Evolutionary conservation across 2,329 filamentous ascomycete genomes (phyloP).

Genomic region (Calonectria fujianensis): DNA sequence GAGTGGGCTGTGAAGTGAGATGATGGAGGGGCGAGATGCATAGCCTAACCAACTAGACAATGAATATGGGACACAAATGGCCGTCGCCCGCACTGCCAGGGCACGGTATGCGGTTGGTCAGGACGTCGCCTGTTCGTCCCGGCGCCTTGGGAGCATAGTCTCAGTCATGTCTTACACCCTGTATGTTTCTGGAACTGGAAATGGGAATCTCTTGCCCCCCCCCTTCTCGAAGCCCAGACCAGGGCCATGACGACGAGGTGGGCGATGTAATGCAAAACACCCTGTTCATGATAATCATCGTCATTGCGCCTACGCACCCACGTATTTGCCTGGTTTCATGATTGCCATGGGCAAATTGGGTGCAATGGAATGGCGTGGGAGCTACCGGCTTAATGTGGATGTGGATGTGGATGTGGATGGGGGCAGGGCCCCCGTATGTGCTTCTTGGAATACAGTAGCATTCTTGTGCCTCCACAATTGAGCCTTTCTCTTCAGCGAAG

Average conservation of each 20-base stretch:
- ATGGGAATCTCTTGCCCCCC: constrained; percentile 10
- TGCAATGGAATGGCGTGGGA: constrained; percentile 27
- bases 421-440: constrained; percentile 18
- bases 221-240: background rate
- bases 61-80: background rate
- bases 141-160: constrained; percentile 42
- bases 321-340: background rate
- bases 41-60: constrained; percentile 17
- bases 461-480: constrained; percentile 32
- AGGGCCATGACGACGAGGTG: constrained; percentile 22
- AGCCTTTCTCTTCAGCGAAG: constrained; percentile 23
- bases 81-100: constrained; percentile 28
- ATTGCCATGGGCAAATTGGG: constrained; percentile 14
- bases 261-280: background rate
- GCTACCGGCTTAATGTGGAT: constrained; percentile 23
- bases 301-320: constrained; percentile 8
- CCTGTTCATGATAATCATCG: constrained; percentile 19
- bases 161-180: constrained; percentile 48
- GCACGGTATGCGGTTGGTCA: constrained; percentile 49
- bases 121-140: constrained; percentile 38
- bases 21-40: background rate
- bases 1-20: constrained; percentile 28
- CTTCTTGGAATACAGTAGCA: constrained; percentile 20
- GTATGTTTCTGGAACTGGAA: constrained; percentile 41
- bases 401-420: constrained; percentile 5